Base-by-base conservation (phyloP, 1,139 yeast genomes). In the Candida smagusa region DNA sequence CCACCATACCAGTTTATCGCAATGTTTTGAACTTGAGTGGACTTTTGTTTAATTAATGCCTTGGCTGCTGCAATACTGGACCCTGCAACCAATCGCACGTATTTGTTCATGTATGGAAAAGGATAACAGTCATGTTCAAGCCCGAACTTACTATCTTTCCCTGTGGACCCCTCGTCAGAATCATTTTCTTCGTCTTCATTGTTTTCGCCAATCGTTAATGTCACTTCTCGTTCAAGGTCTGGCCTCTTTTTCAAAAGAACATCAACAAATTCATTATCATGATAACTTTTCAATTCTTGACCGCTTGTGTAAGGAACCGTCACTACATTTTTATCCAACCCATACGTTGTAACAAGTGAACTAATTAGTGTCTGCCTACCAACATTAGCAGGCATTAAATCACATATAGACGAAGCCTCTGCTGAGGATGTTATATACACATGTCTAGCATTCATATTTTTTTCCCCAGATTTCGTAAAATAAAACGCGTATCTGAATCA, bases 1-100 rank as follows among this genome's bases (percentile, higher is more conserved):
- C 95, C 95, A 2, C 94, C 95, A 49, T 78, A 77, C 90, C 90
- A 84, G 50, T 83, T 83, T 32, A 84, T 66, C 0, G 74, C 81
- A 2, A 81, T 61, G 4, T 58, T 50, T 31, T 56, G 59, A 19
- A 40, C 9, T 2, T 27, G 28, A 9, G 33, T 27, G 27, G 35
- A 22, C 36, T 44, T 30, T 34, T 37, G 40, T 9, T 37, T 34
- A 2, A 54, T 41, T 4, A 68, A 53, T 36, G 53, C 60, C 11
- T 59, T 61, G 1, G 80, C 80, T 21, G 82, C 65, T 11, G 70
- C 55, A 9, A 84, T 47, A 2, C 86, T 74, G 0, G 88, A 75
- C 0, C 87, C 87, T 0, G 84, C 79, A 0, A 74, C 62, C 1
- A 65, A 54, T 24, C 54, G 56, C 6, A 77, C 72, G 46, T 84